Percentiles rank a stretch among this genome's conserved stretches.
These are phyloP conservation scores for Trichoderma sp. DNA, from an alignment of 2,329 filamentous ascomycete species.

Conservation along the genomic window DNA sequence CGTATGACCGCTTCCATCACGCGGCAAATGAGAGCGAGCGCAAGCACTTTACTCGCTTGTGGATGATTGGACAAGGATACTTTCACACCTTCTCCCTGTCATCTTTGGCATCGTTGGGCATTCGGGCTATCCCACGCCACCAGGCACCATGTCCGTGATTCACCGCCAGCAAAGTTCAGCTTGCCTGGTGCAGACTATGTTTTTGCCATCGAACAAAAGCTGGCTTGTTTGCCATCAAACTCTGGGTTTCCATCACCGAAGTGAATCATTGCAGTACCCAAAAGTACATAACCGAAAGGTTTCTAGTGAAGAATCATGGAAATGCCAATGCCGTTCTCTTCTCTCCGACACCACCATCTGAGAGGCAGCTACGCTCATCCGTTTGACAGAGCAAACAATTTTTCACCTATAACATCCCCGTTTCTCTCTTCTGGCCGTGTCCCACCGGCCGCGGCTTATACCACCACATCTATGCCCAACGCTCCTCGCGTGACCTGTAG, in stretches of 20 bases:
- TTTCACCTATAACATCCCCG: neutral
- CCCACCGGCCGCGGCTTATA: neutral
- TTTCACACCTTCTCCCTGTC: neutral
- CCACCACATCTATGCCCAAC: constrained; percentile 24
- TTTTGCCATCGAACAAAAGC: neutral
- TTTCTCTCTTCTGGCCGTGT: neutral
- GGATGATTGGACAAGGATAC: neutral
- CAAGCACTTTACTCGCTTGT: neutral
- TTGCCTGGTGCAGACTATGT: neutral
- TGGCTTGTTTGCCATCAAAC: neutral
- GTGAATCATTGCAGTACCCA: constrained; percentile 14
- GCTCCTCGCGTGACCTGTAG: constrained; percentile 22
- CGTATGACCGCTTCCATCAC: neutral
- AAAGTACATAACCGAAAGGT: constrained; percentile 11
- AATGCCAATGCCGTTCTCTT: neutral
- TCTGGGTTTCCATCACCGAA: neutral
- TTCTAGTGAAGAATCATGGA: neutral
- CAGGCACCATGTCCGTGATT: neutral
- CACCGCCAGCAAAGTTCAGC: neutral
- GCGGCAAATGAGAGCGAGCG: neutral
- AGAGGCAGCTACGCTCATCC: neutral
- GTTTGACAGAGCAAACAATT: neutral
- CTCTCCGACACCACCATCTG: neutral
- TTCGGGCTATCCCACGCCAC: neutral
- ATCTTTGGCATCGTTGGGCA: neutral